Percentiles rank a stretch among this genome's conserved stretches.
phyloP scores from a whole-genome alignment of 73 alveolate genomes.

The Symbiodinium natans region DNA sequence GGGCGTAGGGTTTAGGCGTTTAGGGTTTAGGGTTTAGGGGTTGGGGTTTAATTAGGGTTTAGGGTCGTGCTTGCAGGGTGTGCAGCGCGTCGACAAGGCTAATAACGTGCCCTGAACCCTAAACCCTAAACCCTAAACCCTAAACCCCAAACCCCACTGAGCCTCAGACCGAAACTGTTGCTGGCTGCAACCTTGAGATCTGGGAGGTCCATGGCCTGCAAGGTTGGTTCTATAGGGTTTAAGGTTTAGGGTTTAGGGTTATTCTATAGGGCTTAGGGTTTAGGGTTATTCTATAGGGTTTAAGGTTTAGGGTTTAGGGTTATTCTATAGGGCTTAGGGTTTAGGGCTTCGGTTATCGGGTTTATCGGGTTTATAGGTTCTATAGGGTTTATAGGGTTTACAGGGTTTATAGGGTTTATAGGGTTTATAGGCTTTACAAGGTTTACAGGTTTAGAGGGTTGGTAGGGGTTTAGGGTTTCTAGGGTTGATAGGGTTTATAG shows the following conservation, averaged over 20 bases:
- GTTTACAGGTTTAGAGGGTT: no score
- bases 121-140: not conserved
- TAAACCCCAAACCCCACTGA: not conserved
- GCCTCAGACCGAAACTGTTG: constrained; percentile 49
- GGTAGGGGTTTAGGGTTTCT: no score
- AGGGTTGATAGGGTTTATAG: no score
- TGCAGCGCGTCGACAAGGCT: not conserved
- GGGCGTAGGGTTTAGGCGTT: no score
- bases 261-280: not conserved
- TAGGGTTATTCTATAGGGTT: not conserved
- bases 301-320: not conserved
- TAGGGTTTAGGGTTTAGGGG: no score
- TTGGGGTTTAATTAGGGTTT: no score
- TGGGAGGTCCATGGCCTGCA: constrained; percentile 49
- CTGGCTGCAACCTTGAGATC: constrained; percentile 62
- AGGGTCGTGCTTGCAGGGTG: not conserved
- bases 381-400: no score
- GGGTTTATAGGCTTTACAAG: not conserved
- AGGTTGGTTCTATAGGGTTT: not conserved
- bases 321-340: not conserved
- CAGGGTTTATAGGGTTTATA: no score
- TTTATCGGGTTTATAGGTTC: no score
- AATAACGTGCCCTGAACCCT: not conserved
- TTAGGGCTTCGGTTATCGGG: not conserved
- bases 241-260: not conserved